A percentile compares a stretch with the other conserved stretches of the same genome.
Evolutionary conservation across 805 yeast genomes (phyloP).

Genomic region (Nematodospora valgi): DNA sequence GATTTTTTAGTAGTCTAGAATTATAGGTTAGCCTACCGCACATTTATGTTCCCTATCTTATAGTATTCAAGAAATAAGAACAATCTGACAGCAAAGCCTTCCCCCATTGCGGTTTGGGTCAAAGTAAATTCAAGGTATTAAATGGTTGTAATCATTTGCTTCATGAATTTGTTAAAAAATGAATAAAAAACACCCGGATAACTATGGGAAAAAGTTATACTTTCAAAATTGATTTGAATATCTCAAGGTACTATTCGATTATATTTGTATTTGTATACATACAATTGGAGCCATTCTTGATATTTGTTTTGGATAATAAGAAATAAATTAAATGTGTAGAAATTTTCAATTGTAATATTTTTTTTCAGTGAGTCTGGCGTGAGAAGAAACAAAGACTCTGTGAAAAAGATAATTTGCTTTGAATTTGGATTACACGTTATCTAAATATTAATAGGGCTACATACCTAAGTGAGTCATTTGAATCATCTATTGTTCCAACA

Average conservation of each 20-base stretch:
- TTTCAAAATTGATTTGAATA: slow-evolving; percentile 5
- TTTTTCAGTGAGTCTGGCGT: too few relatives aligned
- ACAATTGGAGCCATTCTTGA: slow-evolving; percentile 85
- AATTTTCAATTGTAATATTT: neutral
- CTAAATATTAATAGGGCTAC: too few relatives aligned
- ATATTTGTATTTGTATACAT: slow-evolving; percentile 42
- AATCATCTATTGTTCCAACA: too few relatives aligned
- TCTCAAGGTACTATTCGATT: neutral
- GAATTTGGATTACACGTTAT: too few relatives aligned
- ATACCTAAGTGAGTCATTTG: too few relatives aligned
- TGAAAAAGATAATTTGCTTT: too few relatives aligned
- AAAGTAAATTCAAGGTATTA: slow-evolving; percentile 3
- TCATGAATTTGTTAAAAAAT: neutral
- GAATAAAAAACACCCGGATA: slow-evolving; percentile 3
- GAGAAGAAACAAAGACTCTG: too few relatives aligned
- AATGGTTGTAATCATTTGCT: slow-evolving; percentile 1
- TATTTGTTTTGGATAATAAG: neutral
- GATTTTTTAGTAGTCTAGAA: slow-evolving; percentile 67
- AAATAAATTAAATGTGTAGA: neutral
- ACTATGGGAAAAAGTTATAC: slow-evolving; percentile 8
- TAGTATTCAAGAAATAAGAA: slow-evolving; percentile 12
- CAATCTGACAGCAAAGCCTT: slow-evolving; percentile 46
- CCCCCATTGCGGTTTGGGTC: slow-evolving; percentile 9
- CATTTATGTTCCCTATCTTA: slow-evolving; percentile 21
- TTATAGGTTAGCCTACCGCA: slow-evolving; percentile 73